These are phyloP conservation scores for Aspergillus caelatus DNA, from an alignment of 2,329 filamentous ascomycete species.

Conservation along the genomic window DNA sequence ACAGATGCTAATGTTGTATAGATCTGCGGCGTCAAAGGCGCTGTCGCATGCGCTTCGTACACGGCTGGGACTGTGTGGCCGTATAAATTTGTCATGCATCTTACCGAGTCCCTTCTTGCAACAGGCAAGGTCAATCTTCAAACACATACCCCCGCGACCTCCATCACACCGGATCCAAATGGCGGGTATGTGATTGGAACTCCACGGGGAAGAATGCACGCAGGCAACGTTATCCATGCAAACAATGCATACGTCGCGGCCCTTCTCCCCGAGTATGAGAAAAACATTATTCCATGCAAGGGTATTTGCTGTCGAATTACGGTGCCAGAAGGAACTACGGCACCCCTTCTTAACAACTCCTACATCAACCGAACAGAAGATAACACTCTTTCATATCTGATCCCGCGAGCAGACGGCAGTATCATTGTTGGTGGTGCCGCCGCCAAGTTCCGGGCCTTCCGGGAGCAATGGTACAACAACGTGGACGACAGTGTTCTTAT, in stretches of 20 bases:
- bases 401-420: slow-evolving; percentile 55
- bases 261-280: slow-evolving; percentile 68
- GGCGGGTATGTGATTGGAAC: slow-evolving; percentile 58
- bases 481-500: slow-evolving; percentile 54
- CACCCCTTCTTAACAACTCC: slow-evolving; percentile 45
- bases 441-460: slow-evolving; percentile 39
- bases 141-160: slow-evolving; percentile 51
- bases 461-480: slow-evolving; percentile 48
- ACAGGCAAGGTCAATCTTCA: slow-evolving; percentile 55
- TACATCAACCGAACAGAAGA: slow-evolving; percentile 60
- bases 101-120: slow-evolving; percentile 65
- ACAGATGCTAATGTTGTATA: slow-evolving; percentile 4
- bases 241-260: slow-evolving; percentile 83
- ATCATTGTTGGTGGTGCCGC: slow-evolving; percentile 66
- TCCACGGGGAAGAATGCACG: slow-evolving; percentile 63
- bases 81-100: slow-evolving; percentile 76
- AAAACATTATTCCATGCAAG: slow-evolving; percentile 74
- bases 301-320: slow-evolving; percentile 52
- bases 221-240: slow-evolving; percentile 71
- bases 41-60: slow-evolving; percentile 36
- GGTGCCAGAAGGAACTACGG: slow-evolving; percentile 21
- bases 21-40: slow-evolving; percentile 44
- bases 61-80: slow-evolving; percentile 52
- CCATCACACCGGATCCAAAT: slow-evolving; percentile 47
- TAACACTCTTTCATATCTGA: slow-evolving; percentile 55